A percentile compares a stretch with the other conserved stretches of the same genome.
These are phyloP conservation scores for Pyricularia sp. DNA, from an alignment of 2,329 filamentous ascomycete species.

Conservation along the genomic window DNA sequence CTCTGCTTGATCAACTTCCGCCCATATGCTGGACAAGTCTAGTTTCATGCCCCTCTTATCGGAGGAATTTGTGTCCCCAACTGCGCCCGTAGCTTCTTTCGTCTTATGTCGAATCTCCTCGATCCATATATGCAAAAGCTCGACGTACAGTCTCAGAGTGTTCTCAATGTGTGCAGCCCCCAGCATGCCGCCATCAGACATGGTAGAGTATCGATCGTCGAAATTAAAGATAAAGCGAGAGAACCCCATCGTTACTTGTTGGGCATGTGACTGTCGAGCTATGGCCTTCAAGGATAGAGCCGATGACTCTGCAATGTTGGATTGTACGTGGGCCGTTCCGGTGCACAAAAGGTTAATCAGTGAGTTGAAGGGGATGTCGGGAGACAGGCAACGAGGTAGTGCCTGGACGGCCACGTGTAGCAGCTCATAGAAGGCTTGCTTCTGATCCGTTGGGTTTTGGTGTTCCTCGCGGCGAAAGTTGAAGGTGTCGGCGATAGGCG, in stretches of 20 bases:
- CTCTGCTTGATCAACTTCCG: conserved; percentile 92
- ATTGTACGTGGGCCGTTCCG: conserved; percentile 88
- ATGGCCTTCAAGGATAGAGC: conserved; percentile 91
- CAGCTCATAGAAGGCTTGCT: conserved; percentile 90
- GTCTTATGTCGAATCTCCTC: conserved; percentile 86
- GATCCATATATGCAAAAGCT: conserved; percentile 92
- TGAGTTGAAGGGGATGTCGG: conserved; percentile 83
- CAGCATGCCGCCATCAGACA: conserved; percentile 95
- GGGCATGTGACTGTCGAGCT: conserved; percentile 80
- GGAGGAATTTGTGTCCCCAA: conserved; percentile 33
- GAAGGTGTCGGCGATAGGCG: conserved; percentile 87
- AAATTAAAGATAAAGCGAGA: conserved; percentile 98
- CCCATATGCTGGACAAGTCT: conserved; percentile 77
- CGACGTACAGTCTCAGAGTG: conserved; percentile 82
- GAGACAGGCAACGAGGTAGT: conserved; percentile 81
- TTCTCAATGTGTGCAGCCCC: conserved; percentile 90
- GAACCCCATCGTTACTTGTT: conserved; percentile 93
- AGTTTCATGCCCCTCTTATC: conserved; percentile 65
- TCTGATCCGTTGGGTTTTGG: conserved; percentile 60
- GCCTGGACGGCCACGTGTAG: conserved; percentile 93
- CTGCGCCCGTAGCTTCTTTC: conserved; percentile 55
- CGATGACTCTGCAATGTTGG: conserved; percentile 83
- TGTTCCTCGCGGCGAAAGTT: conserved; percentile 80
- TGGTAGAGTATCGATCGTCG: conserved; percentile 91
- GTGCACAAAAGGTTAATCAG: conserved; percentile 92